Percentiles rank a stretch among this genome's conserved stretches.
Evolutionary conservation across 2,329 filamentous ascomycete genomes (phyloP).

Genomic region (Ceratocystis ficicola): DNA sequence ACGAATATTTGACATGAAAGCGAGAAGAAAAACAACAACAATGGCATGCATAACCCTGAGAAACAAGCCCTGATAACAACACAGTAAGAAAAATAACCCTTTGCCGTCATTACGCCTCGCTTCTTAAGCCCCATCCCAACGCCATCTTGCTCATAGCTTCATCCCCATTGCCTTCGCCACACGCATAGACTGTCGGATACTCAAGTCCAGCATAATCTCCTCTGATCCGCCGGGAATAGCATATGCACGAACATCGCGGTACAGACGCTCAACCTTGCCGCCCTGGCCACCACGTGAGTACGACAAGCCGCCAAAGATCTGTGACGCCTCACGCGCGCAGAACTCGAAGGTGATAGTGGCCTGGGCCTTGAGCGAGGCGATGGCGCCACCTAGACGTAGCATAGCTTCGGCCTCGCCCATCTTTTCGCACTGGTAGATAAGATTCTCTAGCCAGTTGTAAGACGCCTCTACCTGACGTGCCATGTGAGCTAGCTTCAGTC

Average conservation of each 20-base stretch:
- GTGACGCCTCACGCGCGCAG: conserved; percentile 87
- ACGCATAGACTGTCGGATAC: conserved; percentile 77
- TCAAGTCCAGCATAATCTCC: conserved; percentile 97
- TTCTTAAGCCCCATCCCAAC: neutral
- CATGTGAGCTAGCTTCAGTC: conserved; percentile 97
- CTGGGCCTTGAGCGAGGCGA: conserved; percentile 88
- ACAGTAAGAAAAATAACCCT: neutral
- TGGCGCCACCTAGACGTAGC: conserved; percentile 87
- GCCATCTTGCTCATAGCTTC: conserved; percentile 59
- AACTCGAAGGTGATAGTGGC: conserved; percentile 92
- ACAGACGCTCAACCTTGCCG: conserved; percentile 86
- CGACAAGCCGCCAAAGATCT: conserved; percentile 91
- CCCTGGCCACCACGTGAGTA: conserved; percentile 92
- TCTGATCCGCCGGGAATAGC: conserved; percentile 91
- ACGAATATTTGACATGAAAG: no score
- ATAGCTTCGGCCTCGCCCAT: conserved; percentile 95
- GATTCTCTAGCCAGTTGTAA: conserved; percentile 93
- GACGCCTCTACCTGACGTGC: conserved; percentile 92
- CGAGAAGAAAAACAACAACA: no score
- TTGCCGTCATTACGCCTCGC: neutral
- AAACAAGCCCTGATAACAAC: no score
- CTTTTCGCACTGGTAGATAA: conserved; percentile 82
- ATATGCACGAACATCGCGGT: conserved; percentile 90
- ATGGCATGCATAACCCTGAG: no score
- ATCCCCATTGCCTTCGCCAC: conserved; percentile 88